Base-by-base conservation (phyloP, 2,329 filamentous ascomycete genomes). In the Penicillium polonicum region DNA sequence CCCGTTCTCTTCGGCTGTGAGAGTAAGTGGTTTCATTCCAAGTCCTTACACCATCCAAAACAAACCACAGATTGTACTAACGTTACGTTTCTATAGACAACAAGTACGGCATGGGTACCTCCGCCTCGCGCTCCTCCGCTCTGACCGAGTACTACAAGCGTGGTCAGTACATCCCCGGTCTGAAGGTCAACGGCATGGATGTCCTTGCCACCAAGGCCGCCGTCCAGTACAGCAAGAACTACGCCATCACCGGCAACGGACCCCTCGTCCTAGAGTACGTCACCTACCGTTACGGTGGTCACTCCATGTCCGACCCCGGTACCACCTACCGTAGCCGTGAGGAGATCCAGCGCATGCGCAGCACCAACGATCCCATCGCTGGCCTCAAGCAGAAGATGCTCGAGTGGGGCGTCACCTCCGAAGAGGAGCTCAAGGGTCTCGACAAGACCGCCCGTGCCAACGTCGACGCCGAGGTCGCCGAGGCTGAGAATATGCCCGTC, bases 91-190 rank as follows among this genome's bases (percentile, higher is more conserved):
- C 12, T 33, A 15, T 29, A 53, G 92, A 99, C 87, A 99, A 99
- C 89, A 99, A 99, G 82, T 99, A 99, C 78, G 94, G 94, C 78
- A 99, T 99, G 94, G 94, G 94, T 81, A 99, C 94, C 64, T 90
- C 94, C 61, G 93, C 94, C 68, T 88, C 89, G 79, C 92, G 94
- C 72, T 92, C 94, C 61, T 93, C 94, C 60, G 94, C 94, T 70
- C 82, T 97, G 75, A 97, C 94, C 78, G 94, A 99, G 79, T 99
- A 99, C 88, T 97, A 99, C 87, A 97, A 97, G 88, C 93, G 94
- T 81, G 94, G 94, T 67, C 94, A 99, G 82, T 99, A 97, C 84
- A 99, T 99, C 68, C 93, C 94, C 58, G 94, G 94, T 82, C 87
- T 99, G 71, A 99, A 99, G 86, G 91, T 99, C 79, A 99, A 99